phyloP scores from a whole-genome alignment of 306 rosid genomes.

The Sphenostylis stenocarpa region DNA sequence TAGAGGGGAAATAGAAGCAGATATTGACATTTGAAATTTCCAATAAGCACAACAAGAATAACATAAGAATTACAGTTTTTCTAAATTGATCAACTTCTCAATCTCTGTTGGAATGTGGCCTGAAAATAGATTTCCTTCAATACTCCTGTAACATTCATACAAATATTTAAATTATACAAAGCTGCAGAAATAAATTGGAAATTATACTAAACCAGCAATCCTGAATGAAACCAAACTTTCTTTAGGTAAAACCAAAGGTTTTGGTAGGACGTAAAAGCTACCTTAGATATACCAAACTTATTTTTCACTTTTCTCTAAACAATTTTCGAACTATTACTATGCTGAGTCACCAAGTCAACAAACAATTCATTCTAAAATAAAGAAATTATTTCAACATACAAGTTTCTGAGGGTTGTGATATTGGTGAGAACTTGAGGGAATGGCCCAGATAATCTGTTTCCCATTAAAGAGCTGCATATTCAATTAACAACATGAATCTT shows the following conservation, averaged over 20 bases:
- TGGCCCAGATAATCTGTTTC: conserved; percentile 86
- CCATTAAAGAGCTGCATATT: conserved; percentile 79
- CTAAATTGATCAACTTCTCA: conserved; percentile 61
- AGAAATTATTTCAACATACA: conserved; percentile 58
- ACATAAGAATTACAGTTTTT: conserved; percentile 63
- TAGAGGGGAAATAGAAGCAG: not conserved
- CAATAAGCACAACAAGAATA: conserved; percentile 2
- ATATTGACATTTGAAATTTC: not conserved
- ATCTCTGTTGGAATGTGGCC: conserved; percentile 72
- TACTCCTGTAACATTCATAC: conserved; percentile 60
- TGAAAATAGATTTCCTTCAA: conserved; percentile 76
- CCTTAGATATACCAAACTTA: not conserved
- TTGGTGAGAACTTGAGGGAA: conserved; percentile 81
- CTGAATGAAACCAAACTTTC: not conserved
- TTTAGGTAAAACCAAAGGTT: not conserved
- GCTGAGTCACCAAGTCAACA: not conserved
- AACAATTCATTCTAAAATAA: conserved; percentile 12
- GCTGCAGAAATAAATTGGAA: conserved; percentile 1
- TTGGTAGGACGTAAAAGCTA: not conserved
- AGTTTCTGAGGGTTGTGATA: conserved; percentile 75
- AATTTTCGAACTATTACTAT: not conserved
- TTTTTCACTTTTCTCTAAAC: not conserved
- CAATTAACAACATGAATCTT: conserved; percentile 25
- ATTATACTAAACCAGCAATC: conserved; percentile 1
- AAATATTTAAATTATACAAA: conserved; percentile 6